Evolutionary conservation across 2,329 filamentous ascomycete genomes (phyloP).

Genomic region (Bertia moriformis): DNA sequence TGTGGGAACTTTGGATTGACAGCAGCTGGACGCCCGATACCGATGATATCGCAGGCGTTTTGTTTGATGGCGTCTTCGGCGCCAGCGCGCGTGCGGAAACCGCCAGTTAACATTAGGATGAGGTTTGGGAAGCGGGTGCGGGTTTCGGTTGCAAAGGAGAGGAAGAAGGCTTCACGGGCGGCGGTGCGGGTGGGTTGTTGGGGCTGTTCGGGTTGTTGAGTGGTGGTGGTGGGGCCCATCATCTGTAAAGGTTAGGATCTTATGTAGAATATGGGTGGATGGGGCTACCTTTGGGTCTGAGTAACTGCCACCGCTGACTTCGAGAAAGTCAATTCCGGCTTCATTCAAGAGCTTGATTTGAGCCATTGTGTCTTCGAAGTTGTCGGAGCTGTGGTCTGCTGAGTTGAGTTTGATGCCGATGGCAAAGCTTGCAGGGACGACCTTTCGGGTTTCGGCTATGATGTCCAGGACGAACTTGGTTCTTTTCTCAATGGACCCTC

Average conservation of each 20-base stretch:
- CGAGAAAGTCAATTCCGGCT: constrained; percentile 48
- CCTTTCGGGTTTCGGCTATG: constrained; percentile 14
- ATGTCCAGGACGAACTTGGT: constrained; percentile 27
- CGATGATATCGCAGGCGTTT: constrained; percentile 24
- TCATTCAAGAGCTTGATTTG: constrained; percentile 35
- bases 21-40: constrained; percentile 21
- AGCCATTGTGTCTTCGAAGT: constrained; percentile 35
- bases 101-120: constrained; percentile 44
- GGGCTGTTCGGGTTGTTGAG: constrained; percentile 11
- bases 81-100: constrained; percentile 35
- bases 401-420: constrained; percentile 41
- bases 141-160: constrained; percentile 44
- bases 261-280: constrained; percentile 4
- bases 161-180: constrained; percentile 52
- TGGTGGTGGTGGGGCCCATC: constrained; percentile 10
- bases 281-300: constrained; percentile 29
- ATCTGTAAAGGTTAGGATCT: constrained; percentile 17
- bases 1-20: constrained; percentile 20
- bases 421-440: constrained; percentile 21
- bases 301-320: constrained; percentile 50
- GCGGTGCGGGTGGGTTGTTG: constrained; percentile 31
- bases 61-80: constrained; percentile 23
- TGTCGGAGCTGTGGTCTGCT: constrained; percentile 34
- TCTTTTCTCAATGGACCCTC: constrained; percentile 26
- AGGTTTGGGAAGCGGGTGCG: constrained; percentile 26